Conservation (phyloP, 352 stramenopile species). For the Blastocystis sp. region DNA sequence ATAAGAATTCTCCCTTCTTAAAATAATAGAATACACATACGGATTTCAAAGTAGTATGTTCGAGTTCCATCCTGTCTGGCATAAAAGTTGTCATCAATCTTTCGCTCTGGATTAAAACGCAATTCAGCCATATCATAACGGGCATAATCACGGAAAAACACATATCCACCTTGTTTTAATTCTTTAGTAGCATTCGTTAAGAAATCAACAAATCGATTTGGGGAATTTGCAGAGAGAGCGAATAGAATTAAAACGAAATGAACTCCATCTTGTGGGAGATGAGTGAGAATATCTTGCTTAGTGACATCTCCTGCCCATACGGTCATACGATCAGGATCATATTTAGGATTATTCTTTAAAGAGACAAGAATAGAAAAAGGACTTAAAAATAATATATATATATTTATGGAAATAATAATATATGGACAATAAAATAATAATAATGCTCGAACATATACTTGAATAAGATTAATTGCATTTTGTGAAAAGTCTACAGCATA, state of each 20-base stretch:
- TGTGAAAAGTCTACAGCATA: slow-evolving; percentile 64
- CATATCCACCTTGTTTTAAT: slow-evolving; percentile 20
- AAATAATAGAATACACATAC: neutral
- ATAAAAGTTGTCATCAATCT: slow-evolving; percentile 67
- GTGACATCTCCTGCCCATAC: slow-evolving; percentile 63
- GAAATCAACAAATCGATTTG: slow-evolving; percentile 58
- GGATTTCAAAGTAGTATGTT: slow-evolving; percentile 57
- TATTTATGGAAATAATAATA: no score
- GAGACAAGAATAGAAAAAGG: no score
- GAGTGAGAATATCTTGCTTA: slow-evolving; percentile 51
- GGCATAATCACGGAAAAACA: slow-evolving; percentile 65
- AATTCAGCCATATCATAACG: slow-evolving; percentile 65
- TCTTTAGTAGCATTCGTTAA: slow-evolving; percentile 24
- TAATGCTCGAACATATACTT: slow-evolving; percentile 42
- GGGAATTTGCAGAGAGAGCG: slow-evolving; percentile 58
- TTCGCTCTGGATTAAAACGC: slow-evolving; percentile 62
- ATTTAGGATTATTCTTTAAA: slow-evolving; percentile 63
- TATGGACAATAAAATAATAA: no score
- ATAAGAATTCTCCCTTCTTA: no score
- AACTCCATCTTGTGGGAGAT: slow-evolving; percentile 49
- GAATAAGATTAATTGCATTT: slow-evolving; percentile 59
- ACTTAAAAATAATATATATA: no score
- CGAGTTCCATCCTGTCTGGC: slow-evolving; percentile 63
- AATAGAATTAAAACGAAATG: slow-evolving; percentile 49
- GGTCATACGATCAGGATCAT: slow-evolving; percentile 51